phyloP scores from a whole-genome alignment of 768 basidiomycete genomes.

The Leucosporidium creatinivorum region DNA sequence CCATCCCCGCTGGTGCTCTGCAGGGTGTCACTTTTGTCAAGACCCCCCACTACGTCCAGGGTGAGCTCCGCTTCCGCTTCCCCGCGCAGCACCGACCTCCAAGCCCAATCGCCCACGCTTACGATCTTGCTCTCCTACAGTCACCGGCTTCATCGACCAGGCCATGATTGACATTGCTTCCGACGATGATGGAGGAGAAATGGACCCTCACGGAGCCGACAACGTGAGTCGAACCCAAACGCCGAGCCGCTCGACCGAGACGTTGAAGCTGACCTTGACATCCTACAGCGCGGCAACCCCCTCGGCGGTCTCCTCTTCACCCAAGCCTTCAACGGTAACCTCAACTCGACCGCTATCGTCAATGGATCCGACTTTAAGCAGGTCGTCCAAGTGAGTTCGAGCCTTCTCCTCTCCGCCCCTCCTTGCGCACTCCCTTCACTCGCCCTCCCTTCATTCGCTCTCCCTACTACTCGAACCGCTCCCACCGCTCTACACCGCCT shows the following conservation, averaged over 20 bases:
- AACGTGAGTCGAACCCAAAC: not conserved
- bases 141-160: constrained; percentile 62
- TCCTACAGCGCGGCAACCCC: constrained; percentile 52
- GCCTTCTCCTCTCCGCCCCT: no score
- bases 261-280: not conserved
- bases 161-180: constrained; percentile 49
- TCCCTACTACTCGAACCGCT: no score
- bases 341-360: constrained; percentile 44
- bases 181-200: constrained; percentile 63
- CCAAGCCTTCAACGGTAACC: constrained; percentile 49
- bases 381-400: not conserved
- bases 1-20: constrained; percentile 62
- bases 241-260: no score
- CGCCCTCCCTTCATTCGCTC: no score
- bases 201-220: constrained; percentile 65
- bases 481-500: constrained; percentile 34
- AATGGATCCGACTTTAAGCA: constrained; percentile 25
- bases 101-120: no score
- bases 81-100: no score
- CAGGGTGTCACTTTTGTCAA: constrained; percentile 58
- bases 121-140: no score
- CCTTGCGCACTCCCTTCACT: no score
- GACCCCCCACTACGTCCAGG: constrained; percentile 47
- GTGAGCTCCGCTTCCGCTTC: no score
- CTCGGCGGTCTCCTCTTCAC: constrained; percentile 56